Evolutionary conservation across 805 yeast genomes (phyloP), one percentile per base, ranked within the genome.

Genomic region (Saturnispora sanitii): DNA sequence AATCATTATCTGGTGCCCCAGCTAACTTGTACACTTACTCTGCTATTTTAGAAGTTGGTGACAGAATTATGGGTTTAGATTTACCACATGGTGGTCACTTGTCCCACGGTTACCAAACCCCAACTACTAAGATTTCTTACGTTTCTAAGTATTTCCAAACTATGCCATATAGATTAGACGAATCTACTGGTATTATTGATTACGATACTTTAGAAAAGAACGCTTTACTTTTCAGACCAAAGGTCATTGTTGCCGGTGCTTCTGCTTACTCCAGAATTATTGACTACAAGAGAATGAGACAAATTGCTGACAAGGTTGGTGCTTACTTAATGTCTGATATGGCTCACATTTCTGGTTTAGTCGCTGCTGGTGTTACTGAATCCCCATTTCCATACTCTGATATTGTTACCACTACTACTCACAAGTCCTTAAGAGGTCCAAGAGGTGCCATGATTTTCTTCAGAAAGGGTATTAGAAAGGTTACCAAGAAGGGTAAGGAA

Each of bases 381-480:
- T 80, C 94, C 43, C 98, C 98, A 50, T 92, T 92, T 70, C 94
- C 87, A 67, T 86, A 82, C 65, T 90, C 97, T 45, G 98, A 92
- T 60, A 81, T 92, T 53, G 98, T 92, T 60, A 92, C 98, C 51
- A 92, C 98, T 55, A 90, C 98, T 45, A 90, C 98, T 45, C 98
- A 92, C 75, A 92, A 92, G 71, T 88, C 97, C 30, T 75, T 92
- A 58, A 84, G 98, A 72, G 98, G 98, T 47, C 98, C 98, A 63
- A 85, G 98, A 73, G 98, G 98, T 66, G 96, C 98, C 44, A 90
- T 92, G 96, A 92, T 92, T 64, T 92, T 92, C 75, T 92, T 82
- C 79, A 85, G 97, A 74, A 82, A 82, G 65, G 98, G 98, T 55
- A 77, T 88, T 46, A 79, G 95, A 74, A 78, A 82, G 45, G 77